A percentile compares a stretch with the other conserved stretches of the same genome.
These are phyloP conservation scores for Venturiaceae sp. DNA, from an alignment of 2,329 filamentous ascomycete species.

Conservation along the genomic window DNA sequence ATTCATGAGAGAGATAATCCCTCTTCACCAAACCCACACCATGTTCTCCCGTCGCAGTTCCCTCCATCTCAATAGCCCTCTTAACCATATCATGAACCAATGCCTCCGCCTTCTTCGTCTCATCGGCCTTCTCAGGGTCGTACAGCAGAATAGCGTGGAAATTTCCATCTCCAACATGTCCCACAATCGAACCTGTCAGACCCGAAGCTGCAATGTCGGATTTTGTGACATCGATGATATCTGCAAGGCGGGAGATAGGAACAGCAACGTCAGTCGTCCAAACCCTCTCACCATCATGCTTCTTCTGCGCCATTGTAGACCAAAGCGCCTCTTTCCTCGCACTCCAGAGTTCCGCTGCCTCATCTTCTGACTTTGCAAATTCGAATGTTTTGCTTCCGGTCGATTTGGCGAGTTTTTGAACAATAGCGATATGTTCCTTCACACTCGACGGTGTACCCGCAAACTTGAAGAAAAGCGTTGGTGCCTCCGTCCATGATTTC, in stretches of 20 bases:
- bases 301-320: conserved; percentile 57
- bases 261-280: conserved; percentile 62
- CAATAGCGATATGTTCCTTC: conserved; percentile 67
- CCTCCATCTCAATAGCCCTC: conserved; percentile 73
- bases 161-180: conserved; percentile 67
- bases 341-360: conserved; percentile 63
- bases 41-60: conserved; percentile 79
- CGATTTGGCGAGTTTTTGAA: conserved; percentile 49
- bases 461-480: conserved; percentile 71
- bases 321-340: conserved; percentile 67
- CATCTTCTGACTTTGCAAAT: conserved; percentile 54
- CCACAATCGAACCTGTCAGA: conserved; percentile 56
- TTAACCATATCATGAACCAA: conserved; percentile 80
- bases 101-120: conserved; percentile 56
- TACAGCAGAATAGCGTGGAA: conserved; percentile 60
- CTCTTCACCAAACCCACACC: conserved; percentile 77
- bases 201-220: conserved; percentile 53
- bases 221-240: conserved; percentile 70
- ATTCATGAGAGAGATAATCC: conserved; percentile 71
- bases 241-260: conserved; percentile 18
- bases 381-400: conserved; percentile 58
- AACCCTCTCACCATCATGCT: conserved; percentile 50
- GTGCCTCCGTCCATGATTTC: conserved; percentile 57
- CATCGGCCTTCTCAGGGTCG: conserved; percentile 43
- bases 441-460: conserved; percentile 57